Evolutionary conservation across 2,329 filamentous ascomycete genomes (phyloP), one percentile per base, ranked within the genome.

Genomic region (Hypoxylon sp.): DNA sequence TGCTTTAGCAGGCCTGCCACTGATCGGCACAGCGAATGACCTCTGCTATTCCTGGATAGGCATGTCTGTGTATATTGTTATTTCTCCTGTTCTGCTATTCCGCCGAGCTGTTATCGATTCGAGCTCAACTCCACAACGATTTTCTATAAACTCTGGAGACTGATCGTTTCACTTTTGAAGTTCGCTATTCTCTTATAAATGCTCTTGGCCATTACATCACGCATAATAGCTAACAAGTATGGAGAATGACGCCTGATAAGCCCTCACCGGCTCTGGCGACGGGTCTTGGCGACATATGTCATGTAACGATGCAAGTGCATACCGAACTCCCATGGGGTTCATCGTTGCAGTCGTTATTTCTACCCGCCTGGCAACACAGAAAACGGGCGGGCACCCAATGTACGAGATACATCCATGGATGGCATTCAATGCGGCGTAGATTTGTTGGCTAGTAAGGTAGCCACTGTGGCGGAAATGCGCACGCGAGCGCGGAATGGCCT

Each of bases 1-100:
- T 61, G 54, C 58, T 57, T 46, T 28, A 38, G 26, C 49, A 65
- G 48, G 40, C 22, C 16, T 52, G 33, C 22, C 42, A 50, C 22
- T 58, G 65, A 65, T 68, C 62, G 54, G n/a, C 65, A 60, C 55
- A 24, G 22, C 36, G 44, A 50, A 52, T 55, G 30, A 45, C 46
- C 38, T 61, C 18, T 64, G 26, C 55, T 61, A 61, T 52, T 49
- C 61, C 50, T 28, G 28, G 46, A 65, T 61, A 65, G 49, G 54
- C 54, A 60, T 65, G 32, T 60, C 59, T 30, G 50, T 55, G 32
- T 30, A 52, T 61, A 55, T 57, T 42, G 9, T 45, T 14, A 63
- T 50, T 48, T 52, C 20, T 42, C 50, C 48, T 49, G 46, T 28
- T 28, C 12, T 30, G 11, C 49, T 63, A 60, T 56, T 53, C 28